These are phyloP conservation scores for Casuarina cunninghamiana DNA, from an alignment of 306 rosid species.

Conservation along the genomic window DNA sequence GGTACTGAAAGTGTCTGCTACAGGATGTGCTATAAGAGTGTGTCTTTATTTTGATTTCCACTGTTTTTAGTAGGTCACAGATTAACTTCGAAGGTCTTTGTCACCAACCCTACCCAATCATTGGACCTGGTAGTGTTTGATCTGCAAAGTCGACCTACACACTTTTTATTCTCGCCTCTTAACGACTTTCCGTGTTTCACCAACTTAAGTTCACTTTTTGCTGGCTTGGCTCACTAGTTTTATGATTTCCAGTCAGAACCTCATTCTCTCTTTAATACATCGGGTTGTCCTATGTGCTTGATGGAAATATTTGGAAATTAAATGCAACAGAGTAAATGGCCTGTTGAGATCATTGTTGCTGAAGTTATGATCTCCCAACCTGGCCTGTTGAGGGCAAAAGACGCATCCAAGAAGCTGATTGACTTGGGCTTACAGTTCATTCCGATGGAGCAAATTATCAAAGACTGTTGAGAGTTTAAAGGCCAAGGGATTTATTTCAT, in stretches of 20 bases:
- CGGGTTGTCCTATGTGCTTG: not conserved
- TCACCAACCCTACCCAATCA: not conserved
- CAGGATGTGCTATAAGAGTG: not conserved
- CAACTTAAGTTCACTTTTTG: not conserved
- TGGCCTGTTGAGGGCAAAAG: slow-evolving; percentile 65
- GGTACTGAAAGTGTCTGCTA: not conserved
- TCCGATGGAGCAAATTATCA: slow-evolving; percentile 83
- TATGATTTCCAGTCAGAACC: not conserved
- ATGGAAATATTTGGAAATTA: not conserved
- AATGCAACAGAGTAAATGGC: not conserved
- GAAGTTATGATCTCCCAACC: slow-evolving; percentile 46
- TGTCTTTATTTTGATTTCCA: not conserved
- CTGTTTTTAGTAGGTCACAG: not conserved
- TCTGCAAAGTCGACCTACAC: not conserved
- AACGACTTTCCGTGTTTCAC: not conserved
- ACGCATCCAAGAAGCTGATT: slow-evolving; percentile 60
- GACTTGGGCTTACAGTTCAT: slow-evolving; percentile 75
- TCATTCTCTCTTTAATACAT: not conserved
- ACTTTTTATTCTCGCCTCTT: too few species aligned
- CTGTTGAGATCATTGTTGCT: not conserved
- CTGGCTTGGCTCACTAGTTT: not conserved
- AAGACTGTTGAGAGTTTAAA: slow-evolving; percentile 83
- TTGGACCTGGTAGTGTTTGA: not conserved
- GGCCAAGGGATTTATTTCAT: slow-evolving; percentile 56
- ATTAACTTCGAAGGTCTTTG: not conserved